Evolutionary conservation across 306 rosid species (phyloP).

Genomic region (Geum urbanum): DNA sequence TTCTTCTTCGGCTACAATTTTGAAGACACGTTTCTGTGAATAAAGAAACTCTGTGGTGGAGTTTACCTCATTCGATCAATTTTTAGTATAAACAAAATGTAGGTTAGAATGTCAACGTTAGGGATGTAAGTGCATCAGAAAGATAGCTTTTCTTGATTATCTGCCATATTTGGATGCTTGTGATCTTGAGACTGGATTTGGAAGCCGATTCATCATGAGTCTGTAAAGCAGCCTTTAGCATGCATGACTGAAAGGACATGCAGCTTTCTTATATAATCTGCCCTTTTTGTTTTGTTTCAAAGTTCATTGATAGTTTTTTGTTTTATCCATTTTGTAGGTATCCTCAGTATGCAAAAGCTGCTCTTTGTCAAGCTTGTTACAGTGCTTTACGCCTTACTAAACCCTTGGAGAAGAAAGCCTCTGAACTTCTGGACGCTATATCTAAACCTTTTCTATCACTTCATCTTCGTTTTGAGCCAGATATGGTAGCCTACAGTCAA

Average conservation of each 20-base stretch:
- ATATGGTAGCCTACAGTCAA: conserved; percentile 96
- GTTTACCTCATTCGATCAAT: too few species aligned
- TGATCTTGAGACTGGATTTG: not conserved
- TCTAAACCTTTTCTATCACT: conserved; percentile 88
- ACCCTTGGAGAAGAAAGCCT: conserved; percentile 73
- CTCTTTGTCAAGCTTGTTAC: conserved; percentile 91
- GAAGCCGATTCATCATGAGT: not conserved
- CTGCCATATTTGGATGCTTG: not conserved
- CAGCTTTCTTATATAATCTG: not conserved
- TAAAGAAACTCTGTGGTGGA: not conserved
- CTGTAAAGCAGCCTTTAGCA: not conserved
- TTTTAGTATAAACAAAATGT: not conserved
- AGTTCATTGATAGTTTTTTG: not conserved
- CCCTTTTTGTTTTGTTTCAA: too few species aligned
- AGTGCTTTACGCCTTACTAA: conserved; percentile 72
- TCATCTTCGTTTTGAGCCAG: conserved; percentile 91
- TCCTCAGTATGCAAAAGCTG: conserved; percentile 78
- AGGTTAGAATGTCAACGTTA: not conserved
- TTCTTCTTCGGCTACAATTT: not conserved
- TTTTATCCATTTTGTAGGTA: conserved; percentile 42
- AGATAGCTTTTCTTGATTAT: not conserved
- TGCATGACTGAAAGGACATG: not conserved
- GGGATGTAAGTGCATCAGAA: not conserved
- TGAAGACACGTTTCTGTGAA: not conserved
- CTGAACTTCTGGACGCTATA: conserved; percentile 75